Evolutionary conservation across 2,329 filamentous ascomycete species (phyloP).

Genomic region (Lojkania enalia): DNA sequence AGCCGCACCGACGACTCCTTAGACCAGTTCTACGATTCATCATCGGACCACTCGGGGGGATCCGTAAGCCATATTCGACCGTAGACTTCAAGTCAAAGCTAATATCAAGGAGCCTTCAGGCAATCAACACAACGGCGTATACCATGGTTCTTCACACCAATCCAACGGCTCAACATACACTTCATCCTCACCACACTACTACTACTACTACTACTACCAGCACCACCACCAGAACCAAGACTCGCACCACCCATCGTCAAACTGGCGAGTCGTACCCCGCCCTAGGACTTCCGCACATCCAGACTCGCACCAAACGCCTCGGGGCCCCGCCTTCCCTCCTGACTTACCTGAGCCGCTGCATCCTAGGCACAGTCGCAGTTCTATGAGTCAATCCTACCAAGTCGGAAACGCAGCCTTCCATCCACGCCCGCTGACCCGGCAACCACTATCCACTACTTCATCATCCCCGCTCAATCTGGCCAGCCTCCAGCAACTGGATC

Average conservation of each 20-base stretch:
- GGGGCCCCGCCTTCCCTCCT: slow-evolving; percentile 3
- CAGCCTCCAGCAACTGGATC: slow-evolving; percentile 9
- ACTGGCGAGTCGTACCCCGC: slow-evolving; percentile 15
- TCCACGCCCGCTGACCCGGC: not conserved
- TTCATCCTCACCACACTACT: too few relatives aligned
- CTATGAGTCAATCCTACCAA: not conserved
- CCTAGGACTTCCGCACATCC: slow-evolving; percentile 9
- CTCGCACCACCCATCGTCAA: too few relatives aligned
- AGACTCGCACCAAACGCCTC: slow-evolving; percentile 1
- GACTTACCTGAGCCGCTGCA: not conserved
- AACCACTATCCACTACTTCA: not conserved
- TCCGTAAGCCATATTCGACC: too few relatives aligned
- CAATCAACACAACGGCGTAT: not conserved
- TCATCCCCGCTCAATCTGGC: slow-evolving; percentile 6
- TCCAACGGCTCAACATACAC: not conserved
- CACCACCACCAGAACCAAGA: slow-evolving; percentile 1
- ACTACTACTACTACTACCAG: not conserved
- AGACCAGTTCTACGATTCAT: too few relatives aligned
- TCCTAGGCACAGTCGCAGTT: not conserved
- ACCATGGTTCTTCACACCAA: not conserved
- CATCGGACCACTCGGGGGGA: too few relatives aligned
- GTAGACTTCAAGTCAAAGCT: too few relatives aligned
- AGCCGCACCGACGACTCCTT: too few relatives aligned
- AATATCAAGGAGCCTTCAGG: too few relatives aligned
- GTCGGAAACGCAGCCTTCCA: not conserved